Conservation (phyloP, 495 filamentous ascomycete species). For the Penicillium robsamsonii region DNA sequence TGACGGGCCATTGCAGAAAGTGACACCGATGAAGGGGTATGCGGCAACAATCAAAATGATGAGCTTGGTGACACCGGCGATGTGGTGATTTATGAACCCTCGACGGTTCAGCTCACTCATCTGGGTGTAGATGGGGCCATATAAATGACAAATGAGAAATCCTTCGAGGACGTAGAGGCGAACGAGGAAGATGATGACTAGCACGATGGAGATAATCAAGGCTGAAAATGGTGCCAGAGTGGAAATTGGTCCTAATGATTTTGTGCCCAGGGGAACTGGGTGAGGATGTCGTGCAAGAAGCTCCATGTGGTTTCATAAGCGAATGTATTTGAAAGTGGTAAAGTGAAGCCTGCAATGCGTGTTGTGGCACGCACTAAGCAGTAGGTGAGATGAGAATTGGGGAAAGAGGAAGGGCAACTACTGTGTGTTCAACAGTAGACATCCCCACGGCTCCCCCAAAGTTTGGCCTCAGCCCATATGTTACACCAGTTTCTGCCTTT, state of each 20-base stretch:
- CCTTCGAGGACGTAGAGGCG: slow-evolving; percentile 46
- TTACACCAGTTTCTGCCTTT: no score
- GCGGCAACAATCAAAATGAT: slow-evolving; percentile 41
- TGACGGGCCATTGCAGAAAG: slow-evolving; percentile 29
- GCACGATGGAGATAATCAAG: slow-evolving; percentile 42
- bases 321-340: background rate
- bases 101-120: slow-evolving; percentile 40
- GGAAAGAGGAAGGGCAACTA: background rate
- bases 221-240: slow-evolving; percentile 42
- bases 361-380: background rate
- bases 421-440: no score
- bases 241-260: slow-evolving; percentile 33
- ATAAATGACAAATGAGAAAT: slow-evolving; percentile 38
- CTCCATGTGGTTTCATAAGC: background rate
- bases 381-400: background rate
- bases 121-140: slow-evolving; percentile 35
- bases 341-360: background rate
- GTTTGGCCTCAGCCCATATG: no score
- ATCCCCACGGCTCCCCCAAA: no score
- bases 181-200: slow-evolving; percentile 43
- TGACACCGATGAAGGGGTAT: slow-evolving; percentile 46
- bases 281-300: background rate
- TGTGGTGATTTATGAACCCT: slow-evolving; percentile 52
- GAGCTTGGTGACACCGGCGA: slow-evolving; percentile 46
- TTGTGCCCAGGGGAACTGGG: background rate